phyloP scores from a whole-genome alignment of 2,329 filamentous ascomycete species.

The Sarocladium kiliense region DNA sequence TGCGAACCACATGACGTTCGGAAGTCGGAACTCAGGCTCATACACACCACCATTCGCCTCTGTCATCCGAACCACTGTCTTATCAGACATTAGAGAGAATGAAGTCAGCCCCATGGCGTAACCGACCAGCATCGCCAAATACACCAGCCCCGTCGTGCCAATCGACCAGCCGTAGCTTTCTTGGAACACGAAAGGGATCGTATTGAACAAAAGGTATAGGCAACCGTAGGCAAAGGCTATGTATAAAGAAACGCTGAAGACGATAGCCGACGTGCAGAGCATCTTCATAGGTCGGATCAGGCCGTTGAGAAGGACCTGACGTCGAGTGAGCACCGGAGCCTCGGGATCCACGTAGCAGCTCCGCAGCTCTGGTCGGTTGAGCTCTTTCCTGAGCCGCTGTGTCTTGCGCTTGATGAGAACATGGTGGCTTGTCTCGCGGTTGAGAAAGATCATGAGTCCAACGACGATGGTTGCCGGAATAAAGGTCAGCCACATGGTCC shows the following conservation, averaged over 20 bases:
- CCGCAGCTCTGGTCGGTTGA: conserved; percentile 33
- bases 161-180: conserved; percentile 50
- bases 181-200: conserved; percentile 52
- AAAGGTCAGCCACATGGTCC: conserved; percentile 48
- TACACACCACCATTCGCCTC: conserved; percentile 9
- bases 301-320: conserved; percentile 42
- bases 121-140: conserved; percentile 16
- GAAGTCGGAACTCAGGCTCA: conserved; percentile 15
- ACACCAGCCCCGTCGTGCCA: conserved; percentile 14
- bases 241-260: conserved; percentile 57
- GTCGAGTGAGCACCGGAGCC: conserved; percentile 35
- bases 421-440: conserved; percentile 55
- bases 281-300: conserved; percentile 54
- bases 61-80: conserved; percentile 13
- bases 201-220: conserved; percentile 50
- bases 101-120: conserved; percentile 15
- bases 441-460: conserved; percentile 20
- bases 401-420: conserved; percentile 54
- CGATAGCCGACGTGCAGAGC: conserved; percentile 57
- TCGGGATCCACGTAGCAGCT: conserved; percentile 44
- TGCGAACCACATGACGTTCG: conserved; percentile 14
- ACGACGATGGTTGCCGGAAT: conserved; percentile 31
- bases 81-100: conserved; percentile 15
- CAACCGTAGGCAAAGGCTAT: conserved; percentile 59
- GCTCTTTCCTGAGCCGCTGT: conserved; percentile 46